Base-by-base conservation (phyloP, 306 rosid genomes). In the Cyamopsis tetragonoloba region DNA sequence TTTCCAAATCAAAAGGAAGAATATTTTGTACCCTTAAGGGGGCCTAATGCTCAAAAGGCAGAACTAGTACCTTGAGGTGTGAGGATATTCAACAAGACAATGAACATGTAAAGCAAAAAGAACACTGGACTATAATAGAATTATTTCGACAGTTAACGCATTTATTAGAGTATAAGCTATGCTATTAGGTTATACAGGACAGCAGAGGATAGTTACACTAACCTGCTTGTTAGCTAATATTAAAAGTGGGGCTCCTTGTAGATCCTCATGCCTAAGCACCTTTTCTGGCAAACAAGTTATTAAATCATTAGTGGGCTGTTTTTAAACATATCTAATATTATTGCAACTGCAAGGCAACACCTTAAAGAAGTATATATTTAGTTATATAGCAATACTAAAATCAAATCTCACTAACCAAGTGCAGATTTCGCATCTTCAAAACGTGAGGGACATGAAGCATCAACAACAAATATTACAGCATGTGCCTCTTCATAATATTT, bases 351-450 rank as follows among this genome's bases (percentile, higher is more conserved):
- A 13, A 76, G 41, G 15, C 39, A 77, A 19, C 63, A 57, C 46
- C 59, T 23, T 37, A 37, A 24, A 49, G 59, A 59, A 69, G 22
- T 65, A 48, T 44, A 7, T 15, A 46, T 41, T 46, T 34, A 57
- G 46, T 17, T 14, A 50, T 61, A 50, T 41, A 39, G 27, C 32
- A 44, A 70, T 41, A 62, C 43, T 65, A 39, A 61, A 55, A 56
- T 38, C 48, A 47, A 85, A 62, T 50, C 58, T 64, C 62, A 81
- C 98, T 71, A 75, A 95, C 99, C 99, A 70, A 95, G 82, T 27
- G 97, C 96, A 67, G 99, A 95, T 79, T 95, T 95, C 10, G 92
- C 81, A 85, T 95, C 99, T 82, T 95, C 99, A 70, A 95, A 95
- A 44, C 90, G 91, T 1, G 95, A 77, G 1, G 96, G 97, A 64